These are phyloP conservation scores for Ilex asprella DNA, from an alignment of 257 asterid species.

Conservation along the genomic window DNA sequence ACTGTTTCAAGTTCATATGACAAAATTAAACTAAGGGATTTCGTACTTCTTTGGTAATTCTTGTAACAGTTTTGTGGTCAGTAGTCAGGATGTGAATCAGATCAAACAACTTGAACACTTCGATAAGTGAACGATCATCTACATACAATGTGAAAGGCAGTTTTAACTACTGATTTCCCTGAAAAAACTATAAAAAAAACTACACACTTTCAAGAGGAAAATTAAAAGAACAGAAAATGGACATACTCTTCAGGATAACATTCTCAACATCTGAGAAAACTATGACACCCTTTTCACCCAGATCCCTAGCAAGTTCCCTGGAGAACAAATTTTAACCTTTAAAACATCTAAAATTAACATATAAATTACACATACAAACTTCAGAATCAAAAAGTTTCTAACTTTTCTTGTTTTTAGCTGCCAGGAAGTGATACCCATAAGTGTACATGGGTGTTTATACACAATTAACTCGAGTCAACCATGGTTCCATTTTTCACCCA, in stretches of 20 bases:
- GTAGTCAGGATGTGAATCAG: conserved; percentile 78
- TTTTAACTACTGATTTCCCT: too few species aligned
- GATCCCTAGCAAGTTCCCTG: conserved; percentile 85
- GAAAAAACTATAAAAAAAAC: neutral
- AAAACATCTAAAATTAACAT: neutral
- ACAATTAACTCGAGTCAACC: too few species aligned
- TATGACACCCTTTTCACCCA: conserved; percentile 55
- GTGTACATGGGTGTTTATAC: too few species aligned
- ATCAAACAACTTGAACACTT: conserved; percentile 92
- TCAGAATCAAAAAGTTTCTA: too few species aligned
- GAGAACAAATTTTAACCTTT: neutral
- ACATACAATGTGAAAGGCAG: conserved; percentile 14
- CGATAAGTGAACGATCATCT: conserved; percentile 76
- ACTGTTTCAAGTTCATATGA: neutral
- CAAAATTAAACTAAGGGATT: neutral
- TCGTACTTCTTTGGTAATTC: conserved; percentile 80
- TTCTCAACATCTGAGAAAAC: conserved; percentile 65
- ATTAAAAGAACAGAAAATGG: neutral
- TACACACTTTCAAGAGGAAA: neutral
- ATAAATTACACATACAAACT: neutral
- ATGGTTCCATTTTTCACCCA: too few species aligned
- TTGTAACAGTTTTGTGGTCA: conserved; percentile 72
- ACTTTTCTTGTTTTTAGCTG: too few species aligned
- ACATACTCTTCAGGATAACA: conserved; percentile 64
- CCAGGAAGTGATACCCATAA: too few species aligned